Percentiles rank a stretch among this genome's conserved stretches.
Evolutionary conservation across 306 rosid species (phyloP).

Genomic region (Vicia sativa): DNA sequence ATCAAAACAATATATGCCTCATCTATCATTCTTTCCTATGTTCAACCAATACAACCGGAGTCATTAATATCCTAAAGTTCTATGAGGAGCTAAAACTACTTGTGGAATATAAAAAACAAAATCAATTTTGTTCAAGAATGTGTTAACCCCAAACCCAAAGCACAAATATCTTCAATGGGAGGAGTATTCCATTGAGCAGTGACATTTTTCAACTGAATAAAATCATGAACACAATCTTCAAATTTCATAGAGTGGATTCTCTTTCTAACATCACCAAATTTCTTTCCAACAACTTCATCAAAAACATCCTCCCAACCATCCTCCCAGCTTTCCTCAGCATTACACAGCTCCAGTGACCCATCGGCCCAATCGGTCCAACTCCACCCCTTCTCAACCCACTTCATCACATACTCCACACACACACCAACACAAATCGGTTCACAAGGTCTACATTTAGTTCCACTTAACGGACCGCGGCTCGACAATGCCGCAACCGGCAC

Average conservation of each 20-base stretch:
- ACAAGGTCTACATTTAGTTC: conserved; percentile 86
- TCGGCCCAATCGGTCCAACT: conserved; percentile 81
- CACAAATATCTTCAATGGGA: conserved; percentile 50
- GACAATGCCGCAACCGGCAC: conserved; percentile 88
- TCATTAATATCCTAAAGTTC: neutral
- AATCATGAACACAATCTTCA: conserved; percentile 47
- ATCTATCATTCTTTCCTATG: neutral
- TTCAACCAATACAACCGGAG: neutral
- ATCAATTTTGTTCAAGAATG: neutral
- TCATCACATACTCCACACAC: conserved; percentile 63
- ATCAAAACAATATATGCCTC: neutral
- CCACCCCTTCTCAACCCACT: conserved; percentile 49
- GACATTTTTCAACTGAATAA: conserved; percentile 44
- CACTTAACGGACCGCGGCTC: conserved; percentile 78
- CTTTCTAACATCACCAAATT: conserved; percentile 44
- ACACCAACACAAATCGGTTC: conserved; percentile 53
- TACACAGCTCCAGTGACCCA: conserved; percentile 62
- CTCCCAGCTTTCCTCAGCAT: conserved; percentile 68
- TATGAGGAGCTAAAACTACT: neutral
- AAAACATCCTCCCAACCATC: conserved; percentile 64
- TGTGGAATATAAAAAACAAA: neutral
- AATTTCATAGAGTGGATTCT: conserved; percentile 39
- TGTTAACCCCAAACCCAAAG: conserved; percentile 46
- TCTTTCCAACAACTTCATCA: conserved; percentile 53
- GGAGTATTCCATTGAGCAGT: conserved; percentile 65